Conservation (phyloP, 1,284 basidiomycete species). For the Chalciporus piperatoides region DNA sequence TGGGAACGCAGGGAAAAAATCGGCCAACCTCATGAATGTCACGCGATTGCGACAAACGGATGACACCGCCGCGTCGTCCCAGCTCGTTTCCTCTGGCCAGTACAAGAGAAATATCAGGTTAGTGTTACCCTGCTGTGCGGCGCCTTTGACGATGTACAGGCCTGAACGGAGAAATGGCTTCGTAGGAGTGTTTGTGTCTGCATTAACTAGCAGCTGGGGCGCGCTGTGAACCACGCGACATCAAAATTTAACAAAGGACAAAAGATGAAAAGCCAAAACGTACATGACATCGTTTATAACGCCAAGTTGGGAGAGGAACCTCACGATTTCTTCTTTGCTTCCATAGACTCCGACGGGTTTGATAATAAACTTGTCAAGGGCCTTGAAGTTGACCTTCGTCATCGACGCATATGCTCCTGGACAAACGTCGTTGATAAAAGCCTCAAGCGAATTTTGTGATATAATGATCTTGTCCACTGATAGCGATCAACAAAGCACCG, state of each 20-base stretch:
- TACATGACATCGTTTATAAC: constrained; percentile 39
- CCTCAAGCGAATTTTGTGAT: constrained; percentile 41
- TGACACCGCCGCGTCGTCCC: constrained; percentile 47
- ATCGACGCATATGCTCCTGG: constrained; percentile 46
- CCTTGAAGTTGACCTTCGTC: constrained; percentile 51
- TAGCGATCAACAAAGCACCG: neutral
- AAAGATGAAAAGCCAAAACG: constrained; percentile 5
- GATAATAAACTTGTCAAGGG: constrained; percentile 41
- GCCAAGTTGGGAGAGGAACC: constrained; percentile 37
- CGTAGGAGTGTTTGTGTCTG: constrained; percentile 17
- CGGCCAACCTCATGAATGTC: constrained; percentile 57
- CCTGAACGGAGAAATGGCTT: constrained; percentile 45
- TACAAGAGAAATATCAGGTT: constrained; percentile 46
- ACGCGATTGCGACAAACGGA: constrained; percentile 49
- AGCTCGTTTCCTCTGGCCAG: constrained; percentile 61
- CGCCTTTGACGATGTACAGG: constrained; percentile 41
- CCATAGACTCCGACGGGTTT: constrained; percentile 57
- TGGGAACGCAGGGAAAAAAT: neutral
- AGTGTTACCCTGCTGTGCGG: constrained; percentile 2
- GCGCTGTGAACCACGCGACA: constrained; percentile 9
- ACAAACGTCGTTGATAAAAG: constrained; percentile 42
- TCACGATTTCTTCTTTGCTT: constrained; percentile 45
- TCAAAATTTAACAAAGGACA: neutral
- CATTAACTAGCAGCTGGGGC: constrained; percentile 22
- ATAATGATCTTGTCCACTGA: constrained; percentile 59